Base-by-base conservation (phyloP, 1,284 basidiomycete species). In the Lentinula novae-zelandiae region DNA sequence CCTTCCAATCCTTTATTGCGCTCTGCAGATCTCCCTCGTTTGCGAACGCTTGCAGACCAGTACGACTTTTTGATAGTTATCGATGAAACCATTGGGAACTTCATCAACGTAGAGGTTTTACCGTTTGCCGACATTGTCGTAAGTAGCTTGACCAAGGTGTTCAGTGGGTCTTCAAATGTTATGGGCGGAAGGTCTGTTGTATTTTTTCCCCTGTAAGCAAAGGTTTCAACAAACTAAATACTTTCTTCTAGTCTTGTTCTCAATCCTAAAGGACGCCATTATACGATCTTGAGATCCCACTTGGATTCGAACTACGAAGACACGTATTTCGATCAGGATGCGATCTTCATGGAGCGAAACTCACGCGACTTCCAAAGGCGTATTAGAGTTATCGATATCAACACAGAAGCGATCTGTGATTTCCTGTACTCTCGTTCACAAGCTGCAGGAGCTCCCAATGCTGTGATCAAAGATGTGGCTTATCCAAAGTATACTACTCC, bases 61-160 rank as follows among this genome's bases (percentile, higher is more conserved):
- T 90, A 95, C 69, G 85, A 89, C 49, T 98, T 98, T 72, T 74
- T 95, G 34, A 83, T 99, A 57, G 87, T 98, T 17, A 80, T 99
- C 34, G 96, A 99, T 71, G 97, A 99, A 72, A 98, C 95, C 1
- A 86, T 99, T 57, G 96, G 96, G 36, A 98, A 96, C 73, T 96
- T 97, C 68, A 84, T 95, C 66, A 99, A 99, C 67, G 95, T 99
- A 51, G 91, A 97, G 68, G 92, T 97, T 5, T 78, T 97, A 3
- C 90, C 90, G 3, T 93, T 87, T 66, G 93, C 91, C 1, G 97
- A 99, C 74, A 84, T 99, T 33, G 87, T 98, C n/a, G 96, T 92
- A 57, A 95, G 92, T 68, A 96, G 93, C 72, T 75, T 99, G 69
- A 93, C 93, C 52, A 99, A 99, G 77, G 83, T 99, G 27, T 99